Conservation (phyloP, 495 filamentous ascomycete species). For the Oleoguttula mirabilis region DNA sequence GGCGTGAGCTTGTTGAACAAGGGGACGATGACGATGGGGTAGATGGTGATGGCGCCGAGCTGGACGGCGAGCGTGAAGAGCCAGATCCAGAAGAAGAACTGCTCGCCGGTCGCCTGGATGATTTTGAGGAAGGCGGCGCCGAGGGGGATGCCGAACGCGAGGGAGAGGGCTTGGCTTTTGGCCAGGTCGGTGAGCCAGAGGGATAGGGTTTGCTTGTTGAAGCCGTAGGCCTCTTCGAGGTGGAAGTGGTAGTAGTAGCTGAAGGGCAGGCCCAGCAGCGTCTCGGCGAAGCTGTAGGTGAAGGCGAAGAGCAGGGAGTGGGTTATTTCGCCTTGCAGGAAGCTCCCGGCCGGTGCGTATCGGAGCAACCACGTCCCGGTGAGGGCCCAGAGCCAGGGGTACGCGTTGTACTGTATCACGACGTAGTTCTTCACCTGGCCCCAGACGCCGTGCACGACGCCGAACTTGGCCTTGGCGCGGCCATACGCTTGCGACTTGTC, state of each 20-base stretch:
- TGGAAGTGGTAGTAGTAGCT: slow-evolving; percentile 90
- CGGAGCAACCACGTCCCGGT: slow-evolving; percentile 60
- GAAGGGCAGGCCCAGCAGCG: slow-evolving; percentile 64
- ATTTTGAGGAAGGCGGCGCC: slow-evolving; percentile 84
- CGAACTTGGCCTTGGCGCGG: slow-evolving; percentile 84
- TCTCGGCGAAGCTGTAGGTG: slow-evolving; percentile 68
- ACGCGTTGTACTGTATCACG: slow-evolving; percentile 80
- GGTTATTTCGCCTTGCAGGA: slow-evolving; percentile 73
- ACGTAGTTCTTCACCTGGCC: slow-evolving; percentile 73
- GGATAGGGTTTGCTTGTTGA: slow-evolving; percentile 91
- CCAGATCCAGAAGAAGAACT: slow-evolving; percentile 98
- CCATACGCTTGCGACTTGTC: slow-evolving; percentile 95
- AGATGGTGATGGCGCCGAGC: slow-evolving; percentile 88
- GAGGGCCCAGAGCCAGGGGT: slow-evolving; percentile 79
- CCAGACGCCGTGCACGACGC: slow-evolving; percentile 66
- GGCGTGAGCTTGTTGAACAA: slow-evolving; percentile 98
- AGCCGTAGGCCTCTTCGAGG: slow-evolving; percentile 91
- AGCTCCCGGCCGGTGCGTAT: slow-evolving; percentile 56
- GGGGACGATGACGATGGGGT: slow-evolving; percentile 86
- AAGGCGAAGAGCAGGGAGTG: slow-evolving; percentile 90
- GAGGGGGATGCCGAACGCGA: slow-evolving; percentile 71
- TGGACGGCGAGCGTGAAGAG: slow-evolving; percentile 78
- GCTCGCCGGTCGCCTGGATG: slow-evolving; percentile 75
- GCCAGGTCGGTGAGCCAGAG: slow-evolving; percentile 85
- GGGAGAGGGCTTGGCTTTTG: slow-evolving; percentile 73